phyloP scores from a whole-genome alignment of 2,329 filamentous ascomycete genomes.

The Sclerotinia spermophila region DNA sequence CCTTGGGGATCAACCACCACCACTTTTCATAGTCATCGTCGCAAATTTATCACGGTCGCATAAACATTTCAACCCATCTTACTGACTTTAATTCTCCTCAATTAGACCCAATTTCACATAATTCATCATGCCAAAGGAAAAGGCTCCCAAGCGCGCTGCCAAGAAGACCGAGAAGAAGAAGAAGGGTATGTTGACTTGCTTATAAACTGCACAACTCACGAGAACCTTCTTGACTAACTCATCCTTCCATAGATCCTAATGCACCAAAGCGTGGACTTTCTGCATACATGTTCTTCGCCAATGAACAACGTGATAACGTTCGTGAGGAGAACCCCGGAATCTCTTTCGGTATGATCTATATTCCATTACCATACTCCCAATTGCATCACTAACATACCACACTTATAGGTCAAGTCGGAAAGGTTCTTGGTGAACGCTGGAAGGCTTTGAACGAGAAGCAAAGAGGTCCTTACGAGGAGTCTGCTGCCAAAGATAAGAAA shows the following conservation, averaged over 20 bases:
- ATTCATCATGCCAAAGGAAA: constrained; percentile 65
- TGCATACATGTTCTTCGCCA: constrained; percentile 99
- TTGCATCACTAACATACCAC: constrained; percentile 20
- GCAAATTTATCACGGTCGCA: constrained; percentile 21
- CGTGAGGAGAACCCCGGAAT: constrained; percentile 98
- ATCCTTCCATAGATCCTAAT: constrained; percentile 65
- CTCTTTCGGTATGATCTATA: constrained; percentile 72
- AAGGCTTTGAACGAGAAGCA: constrained; percentile 94
- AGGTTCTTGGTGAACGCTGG: constrained; percentile 97
- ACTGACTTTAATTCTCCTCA: constrained; percentile 26
- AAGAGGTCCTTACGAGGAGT: constrained; percentile 89
- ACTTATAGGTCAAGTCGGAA: constrained; percentile 80
- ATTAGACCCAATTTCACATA: constrained; percentile 23
- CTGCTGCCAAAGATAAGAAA: constrained; percentile 98
- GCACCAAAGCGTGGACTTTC: constrained; percentile 99
- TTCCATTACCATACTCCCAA: background rate
- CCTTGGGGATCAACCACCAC: constrained; percentile 18
- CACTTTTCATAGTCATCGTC: constrained; percentile 18
- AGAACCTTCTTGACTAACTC: constrained; percentile 20
- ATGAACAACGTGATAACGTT: constrained; percentile 97
- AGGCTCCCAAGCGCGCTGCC: constrained; percentile 57
- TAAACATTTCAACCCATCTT: constrained; percentile 12
- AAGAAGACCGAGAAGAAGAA: constrained; percentile 67
- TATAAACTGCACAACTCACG: background rate
- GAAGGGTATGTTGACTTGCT: constrained; percentile 55